Evolutionary conservation across 768 basidiomycete genomes (phyloP).

Genomic region (Pholiota conissans): DNA sequence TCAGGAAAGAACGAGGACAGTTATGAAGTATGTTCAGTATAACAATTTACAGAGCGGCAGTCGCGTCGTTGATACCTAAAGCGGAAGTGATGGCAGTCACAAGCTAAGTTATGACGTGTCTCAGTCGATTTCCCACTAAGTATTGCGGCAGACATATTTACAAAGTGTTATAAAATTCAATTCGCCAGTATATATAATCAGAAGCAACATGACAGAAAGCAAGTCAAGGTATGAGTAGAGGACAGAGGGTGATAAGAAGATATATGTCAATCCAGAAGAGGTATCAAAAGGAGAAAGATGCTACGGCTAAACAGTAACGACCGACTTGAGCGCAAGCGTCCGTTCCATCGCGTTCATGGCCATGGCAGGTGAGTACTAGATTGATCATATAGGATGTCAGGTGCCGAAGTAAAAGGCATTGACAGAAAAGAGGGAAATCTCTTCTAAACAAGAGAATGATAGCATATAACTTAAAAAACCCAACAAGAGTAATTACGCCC

Average conservation of each 20-base stretch:
- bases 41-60: not conserved
- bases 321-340: slow-evolving; percentile 50
- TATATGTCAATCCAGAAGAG: slow-evolving; percentile 24
- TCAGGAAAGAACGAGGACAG: slow-evolving; percentile 6
- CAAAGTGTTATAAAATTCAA: slow-evolving; percentile 31
- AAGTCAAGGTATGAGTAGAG: slow-evolving; percentile 29
- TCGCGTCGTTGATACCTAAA: slow-evolving; percentile 19
- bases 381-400: slow-evolving; percentile 48
- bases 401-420: slow-evolving; percentile 21
- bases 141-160: too few species aligned
- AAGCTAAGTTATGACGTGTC: slow-evolving; percentile 17
- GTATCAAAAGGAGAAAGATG: slow-evolving; percentile 28
- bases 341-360: slow-evolving; percentile 36
- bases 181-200: slow-evolving; percentile 49
- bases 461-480: slow-evolving; percentile 8
- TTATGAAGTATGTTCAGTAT: slow-evolving; percentile 9
- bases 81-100: slow-evolving; percentile 17
- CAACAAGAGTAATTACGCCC: slow-evolving; percentile 59
- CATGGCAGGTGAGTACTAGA: slow-evolving; percentile 59
- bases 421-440: slow-evolving; percentile 17
- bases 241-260: slow-evolving; percentile 27
- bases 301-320: slow-evolving; percentile 54
- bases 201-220: slow-evolving; percentile 24
- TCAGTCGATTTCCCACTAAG: too few species aligned
- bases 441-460: slow-evolving; percentile 3